A percentile compares a stretch with the other conserved stretches of the same genome.
Evolutionary conservation across 257 asterid genomes (phyloP).

Genomic region (Solanum gandarillasii): DNA sequence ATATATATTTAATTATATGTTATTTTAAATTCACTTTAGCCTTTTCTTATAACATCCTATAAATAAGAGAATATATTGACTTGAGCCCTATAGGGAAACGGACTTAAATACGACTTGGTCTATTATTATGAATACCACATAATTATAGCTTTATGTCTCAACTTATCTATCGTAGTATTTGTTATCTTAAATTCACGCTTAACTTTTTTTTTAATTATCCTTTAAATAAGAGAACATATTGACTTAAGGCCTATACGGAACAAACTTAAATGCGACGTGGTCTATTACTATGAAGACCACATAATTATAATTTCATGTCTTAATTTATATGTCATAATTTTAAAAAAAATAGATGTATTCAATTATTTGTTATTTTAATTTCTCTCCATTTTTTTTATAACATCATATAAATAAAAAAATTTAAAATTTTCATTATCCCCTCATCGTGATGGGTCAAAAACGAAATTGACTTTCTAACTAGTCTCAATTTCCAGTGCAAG

Average conservation of each 20-base stretch:
- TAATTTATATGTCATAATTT: no score
- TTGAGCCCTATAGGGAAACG: rapidly evolving
- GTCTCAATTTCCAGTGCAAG: not conserved
- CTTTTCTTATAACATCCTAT: no score
- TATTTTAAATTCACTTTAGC: no score
- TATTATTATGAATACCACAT: no score
- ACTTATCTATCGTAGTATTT: not conserved
- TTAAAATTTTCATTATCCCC: rapidly evolving
- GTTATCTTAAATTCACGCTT: not conserved
- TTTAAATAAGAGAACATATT: not conserved
- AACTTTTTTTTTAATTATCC: not conserved
- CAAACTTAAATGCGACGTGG: not conserved
- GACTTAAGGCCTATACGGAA: not conserved
- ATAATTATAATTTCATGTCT: no score
- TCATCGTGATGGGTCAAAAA: not conserved
- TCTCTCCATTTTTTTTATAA: not conserved
- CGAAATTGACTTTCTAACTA: not conserved
- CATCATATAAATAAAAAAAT: no score
- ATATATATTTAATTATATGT: not conserved
- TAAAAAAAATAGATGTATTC: not conserved
- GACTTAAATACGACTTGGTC: not conserved
- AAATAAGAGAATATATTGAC: no score
- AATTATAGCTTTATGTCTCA: not conserved
- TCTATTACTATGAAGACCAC: no score
- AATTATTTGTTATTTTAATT: no score